Conservation (phyloP, 177 flowering plant genomes). For the Vitis hybrid region DNA sequence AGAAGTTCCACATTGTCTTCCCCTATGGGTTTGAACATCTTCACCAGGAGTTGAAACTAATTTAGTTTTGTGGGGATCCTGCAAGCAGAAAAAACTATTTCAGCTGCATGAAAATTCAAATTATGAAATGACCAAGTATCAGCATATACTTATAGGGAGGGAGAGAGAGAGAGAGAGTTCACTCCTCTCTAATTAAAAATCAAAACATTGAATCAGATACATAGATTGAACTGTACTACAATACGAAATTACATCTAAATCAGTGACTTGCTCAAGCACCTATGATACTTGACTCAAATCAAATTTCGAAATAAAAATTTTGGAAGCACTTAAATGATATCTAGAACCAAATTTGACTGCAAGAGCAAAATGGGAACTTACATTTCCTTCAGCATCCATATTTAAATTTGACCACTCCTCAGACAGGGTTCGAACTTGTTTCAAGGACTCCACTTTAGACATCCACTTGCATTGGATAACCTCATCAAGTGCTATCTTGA, state of each 20-base stretch:
- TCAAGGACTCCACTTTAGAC: conserved; percentile 44
- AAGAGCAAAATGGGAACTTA: conserved; percentile 6
- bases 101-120: neutral
- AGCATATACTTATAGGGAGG: no score
- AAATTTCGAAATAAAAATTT: no score
- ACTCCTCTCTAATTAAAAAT: neutral
- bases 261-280: no score
- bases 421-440: conserved; percentile 23
- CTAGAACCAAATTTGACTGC: no score
- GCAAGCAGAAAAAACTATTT: conserved; percentile 12
- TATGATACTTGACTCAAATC: no score
- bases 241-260: no score
- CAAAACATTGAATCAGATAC: neutral
- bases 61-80: conserved; percentile 28
- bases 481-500: conserved; percentile 64
- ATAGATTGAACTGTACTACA: no score
- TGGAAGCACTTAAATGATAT: no score
- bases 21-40: conserved; percentile 19
- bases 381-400: conserved; percentile 15
- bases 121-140: no score
- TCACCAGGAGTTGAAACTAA: conserved; percentile 15
- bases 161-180: no score
- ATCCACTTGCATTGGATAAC: conserved; percentile 51
- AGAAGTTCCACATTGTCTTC: conserved; percentile 20
- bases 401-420: conserved; percentile 25